Base-by-base conservation (phyloP, 805 yeast species). In the Monosporozyma servazzii region DNA sequence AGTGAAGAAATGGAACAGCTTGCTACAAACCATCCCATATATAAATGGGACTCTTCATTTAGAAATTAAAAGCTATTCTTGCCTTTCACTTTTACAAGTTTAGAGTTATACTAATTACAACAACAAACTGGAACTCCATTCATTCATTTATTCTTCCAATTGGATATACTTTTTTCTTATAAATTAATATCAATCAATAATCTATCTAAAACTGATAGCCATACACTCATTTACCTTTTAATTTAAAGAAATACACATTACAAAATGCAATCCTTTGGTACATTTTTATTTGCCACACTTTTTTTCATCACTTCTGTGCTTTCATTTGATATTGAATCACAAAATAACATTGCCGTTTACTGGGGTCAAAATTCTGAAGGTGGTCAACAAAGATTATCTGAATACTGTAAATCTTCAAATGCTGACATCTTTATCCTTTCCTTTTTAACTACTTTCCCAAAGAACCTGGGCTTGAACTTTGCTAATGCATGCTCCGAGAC, bases 361-460 rank as follows among this genome's bases (percentile, higher is more conserved):
- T 88, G 96, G 96, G 96, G 96, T 50, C 96, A 88, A 69, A 78
- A 79, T 59, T 80, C 91, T 15, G 82, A 78, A n/a, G 87, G 87
- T 7, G 63, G 74, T 10, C 82, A 79, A 58, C 69, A 71, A 51
- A 55, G 63, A 2, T 52, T 71, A 30, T 64, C 72, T 53, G 68
- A 73, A 47, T 87, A 87, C 72, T 88, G 96, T 74, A 71, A 74
- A 53, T 74, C 80, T 48, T 78, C 79, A 51, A 75, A 80, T 47
- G 88, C 86, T 25, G 95, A 87, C 59, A 80, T 86, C 49, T 73
- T 84, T 51, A 62, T 89, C 11, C 62, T 89, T 33, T 78, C 96
- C 1, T 90, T 90, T 69, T 66, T 89, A 61, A 69, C 76, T 51
- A 66, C 71, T 11, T 89, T 84, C 68, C 84, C 88, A 70, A 69